These are phyloP conservation scores for Suhomyces bokatorum DNA, from an alignment of 1,139 yeast genomes.

Conservation along the genomic window DNA sequence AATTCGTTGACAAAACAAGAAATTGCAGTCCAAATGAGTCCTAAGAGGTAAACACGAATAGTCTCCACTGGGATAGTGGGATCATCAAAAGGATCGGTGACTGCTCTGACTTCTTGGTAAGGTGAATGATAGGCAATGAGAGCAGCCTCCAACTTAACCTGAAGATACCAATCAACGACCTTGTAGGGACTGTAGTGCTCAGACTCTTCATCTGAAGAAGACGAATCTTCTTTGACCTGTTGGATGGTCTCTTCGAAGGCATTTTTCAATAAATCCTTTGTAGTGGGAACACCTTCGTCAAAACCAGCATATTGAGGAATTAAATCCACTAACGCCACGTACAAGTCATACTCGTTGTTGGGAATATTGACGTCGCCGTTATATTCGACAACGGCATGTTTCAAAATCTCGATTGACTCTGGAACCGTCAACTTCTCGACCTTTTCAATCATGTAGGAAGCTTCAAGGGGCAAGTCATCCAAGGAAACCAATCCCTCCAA, in stretches of 20 bases:
- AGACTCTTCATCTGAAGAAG: not conserved
- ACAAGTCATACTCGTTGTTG: slow-evolving; percentile 17
- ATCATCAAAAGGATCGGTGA: slow-evolving; percentile 55
- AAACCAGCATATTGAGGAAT: slow-evolving; percentile 1
- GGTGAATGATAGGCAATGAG: slow-evolving; percentile 56
- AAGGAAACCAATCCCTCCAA: slow-evolving; percentile 27
- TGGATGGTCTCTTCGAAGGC: not conserved
- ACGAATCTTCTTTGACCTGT: not conserved
- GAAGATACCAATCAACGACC: slow-evolving; percentile 18
- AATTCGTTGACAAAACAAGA: slow-evolving; percentile 60
- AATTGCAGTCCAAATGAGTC: slow-evolving; percentile 54
- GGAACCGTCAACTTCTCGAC: slow-evolving; percentile 17
- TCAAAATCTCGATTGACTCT: slow-evolving; percentile 23
- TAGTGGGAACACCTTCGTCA: not conserved
- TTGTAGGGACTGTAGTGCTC: slow-evolving; percentile 15
- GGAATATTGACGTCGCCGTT: slow-evolving; percentile 29
- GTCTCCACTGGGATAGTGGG: slow-evolving; percentile 53
- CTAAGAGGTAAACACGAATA: slow-evolving; percentile 54
- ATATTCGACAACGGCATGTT: slow-evolving; percentile 19
- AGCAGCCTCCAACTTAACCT: slow-evolving; percentile 19
- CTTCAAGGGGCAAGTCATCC: slow-evolving; percentile 34
- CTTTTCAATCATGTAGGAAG: slow-evolving; percentile 25
- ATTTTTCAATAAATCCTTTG: slow-evolving; percentile 13
- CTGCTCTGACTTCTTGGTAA: slow-evolving; percentile 64
- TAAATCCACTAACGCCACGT: slow-evolving; percentile 8